phyloP scores from a whole-genome alignment of 768 basidiomycete species.

The Collybia mongolica region DNA sequence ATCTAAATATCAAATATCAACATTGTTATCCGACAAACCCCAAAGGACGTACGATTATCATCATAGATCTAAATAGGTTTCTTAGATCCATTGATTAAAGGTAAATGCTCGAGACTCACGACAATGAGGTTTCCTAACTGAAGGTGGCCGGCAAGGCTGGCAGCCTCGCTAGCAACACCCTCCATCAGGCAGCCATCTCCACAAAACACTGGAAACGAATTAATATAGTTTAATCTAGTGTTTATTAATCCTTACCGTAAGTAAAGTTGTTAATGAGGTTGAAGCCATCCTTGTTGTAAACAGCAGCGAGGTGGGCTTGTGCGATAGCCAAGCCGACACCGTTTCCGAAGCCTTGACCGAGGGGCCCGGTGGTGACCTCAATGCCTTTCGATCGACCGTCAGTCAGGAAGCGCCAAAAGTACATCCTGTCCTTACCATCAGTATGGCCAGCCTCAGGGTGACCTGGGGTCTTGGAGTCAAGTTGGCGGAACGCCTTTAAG shows the following conservation, averaged over 20 bases:
- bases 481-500: conserved; percentile 89
- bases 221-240: conserved; percentile 3
- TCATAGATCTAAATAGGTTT: conserved; percentile 70
- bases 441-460: conserved; percentile 80
- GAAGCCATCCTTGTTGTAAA: conserved; percentile 86
- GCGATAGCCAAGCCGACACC: conserved; percentile 93
- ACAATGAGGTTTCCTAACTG: conserved; percentile 92
- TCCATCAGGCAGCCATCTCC: conserved; percentile 98
- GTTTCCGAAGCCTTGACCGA: conserved; percentile 93
- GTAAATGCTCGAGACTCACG: conserved; percentile 41
- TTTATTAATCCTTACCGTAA: conserved; percentile 55
- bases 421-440: conserved; percentile 31
- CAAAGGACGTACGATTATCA: conserved; percentile 75
- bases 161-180: conserved; percentile 91
- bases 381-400: conserved; percentile 41
- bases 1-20: conserved; percentile 41
- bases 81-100: conserved; percentile 7
- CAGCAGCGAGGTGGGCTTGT: conserved; percentile 86
- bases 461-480: conserved; percentile 88
- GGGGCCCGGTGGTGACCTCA: conserved; percentile 94
- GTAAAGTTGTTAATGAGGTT: conserved; percentile 84
- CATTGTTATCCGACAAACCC: conserved; percentile 1
- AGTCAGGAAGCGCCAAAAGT: not conserved
- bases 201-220: conserved; percentile 60
- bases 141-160: conserved; percentile 90